Conservation (phyloP, 169 alveolate species). For the Babesia caballi region DNA sequence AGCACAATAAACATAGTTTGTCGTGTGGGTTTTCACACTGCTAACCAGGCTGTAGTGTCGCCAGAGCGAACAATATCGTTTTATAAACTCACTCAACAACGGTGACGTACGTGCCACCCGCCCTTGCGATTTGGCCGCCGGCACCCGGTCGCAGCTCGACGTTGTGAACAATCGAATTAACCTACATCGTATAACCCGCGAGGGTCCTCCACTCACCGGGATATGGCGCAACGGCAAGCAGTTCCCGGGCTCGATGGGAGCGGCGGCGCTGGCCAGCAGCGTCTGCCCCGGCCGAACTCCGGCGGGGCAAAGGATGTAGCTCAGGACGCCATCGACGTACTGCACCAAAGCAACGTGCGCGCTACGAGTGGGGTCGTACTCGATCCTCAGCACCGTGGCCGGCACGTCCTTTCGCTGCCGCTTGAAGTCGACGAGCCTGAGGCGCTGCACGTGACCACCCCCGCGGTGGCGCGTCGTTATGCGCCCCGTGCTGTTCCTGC, state of each 20-base stretch:
- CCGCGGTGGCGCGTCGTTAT: constrained; percentile 81
- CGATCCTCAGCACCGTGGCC: constrained; percentile 83
- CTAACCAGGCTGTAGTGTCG: too few species aligned
- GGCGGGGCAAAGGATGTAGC: constrained; percentile 83
- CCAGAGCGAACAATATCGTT: too few species aligned
- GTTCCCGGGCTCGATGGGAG: constrained; percentile 86
- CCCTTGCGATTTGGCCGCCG: constrained; percentile 83
- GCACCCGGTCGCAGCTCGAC: constrained; percentile 87
- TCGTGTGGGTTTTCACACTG: too few species aligned
- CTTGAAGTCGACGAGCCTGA: constrained; percentile 84
- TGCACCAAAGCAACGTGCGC: constrained; percentile 84
- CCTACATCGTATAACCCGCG: constrained; percentile 13
- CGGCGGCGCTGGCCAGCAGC: constrained; percentile 80
- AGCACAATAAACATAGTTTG: too few species aligned
- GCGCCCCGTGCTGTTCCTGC: constrained; percentile 81
- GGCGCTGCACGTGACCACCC: constrained; percentile 85
- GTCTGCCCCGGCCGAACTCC: constrained; percentile 85
- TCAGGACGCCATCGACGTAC: constrained; percentile 87
- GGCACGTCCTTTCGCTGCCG: constrained; percentile 84
- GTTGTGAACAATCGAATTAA: constrained; percentile 81
- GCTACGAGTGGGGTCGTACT: constrained; percentile 81
- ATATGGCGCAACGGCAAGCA: constrained; percentile 81
- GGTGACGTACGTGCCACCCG: constrained; percentile 85
- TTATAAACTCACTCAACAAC: constrained; percentile 46
- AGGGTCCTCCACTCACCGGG: constrained; percentile 66